A percentile compares a stretch with the other conserved stretches of the same genome.
Evolutionary conservation across 2,329 filamentous ascomycete genomes (phyloP).

Genomic region (Diaporthe nobilis): DNA sequence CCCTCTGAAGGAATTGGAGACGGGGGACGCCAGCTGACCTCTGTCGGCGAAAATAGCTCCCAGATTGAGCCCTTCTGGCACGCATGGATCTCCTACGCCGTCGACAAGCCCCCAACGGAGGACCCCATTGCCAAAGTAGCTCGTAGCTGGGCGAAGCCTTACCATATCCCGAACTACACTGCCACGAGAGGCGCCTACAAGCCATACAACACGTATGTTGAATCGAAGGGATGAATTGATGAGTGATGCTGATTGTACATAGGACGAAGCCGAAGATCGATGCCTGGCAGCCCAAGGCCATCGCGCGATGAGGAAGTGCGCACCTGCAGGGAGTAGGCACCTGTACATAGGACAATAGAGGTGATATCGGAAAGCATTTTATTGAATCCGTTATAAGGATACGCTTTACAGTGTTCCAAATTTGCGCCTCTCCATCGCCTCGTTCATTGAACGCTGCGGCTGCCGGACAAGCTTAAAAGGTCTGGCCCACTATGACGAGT

Average conservation of each 20-base stretch:
- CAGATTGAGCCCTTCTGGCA: conserved; percentile 98
- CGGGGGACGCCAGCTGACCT: not conserved
- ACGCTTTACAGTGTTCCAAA: not conserved
- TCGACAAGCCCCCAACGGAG: conserved; percentile 86
- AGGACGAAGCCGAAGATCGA: conserved; percentile 54
- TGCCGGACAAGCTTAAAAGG: not conserved
- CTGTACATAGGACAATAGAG: conserved; percentile 43
- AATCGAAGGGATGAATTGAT: rapidly evolving
- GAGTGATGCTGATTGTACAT: not conserved
- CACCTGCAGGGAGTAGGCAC: not conserved
- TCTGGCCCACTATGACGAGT: not conserved
- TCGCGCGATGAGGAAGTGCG: conserved; percentile 35
- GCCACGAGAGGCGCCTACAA: conserved; percentile 85
- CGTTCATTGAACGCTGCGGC: not conserved
- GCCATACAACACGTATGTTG: conserved; percentile 92
- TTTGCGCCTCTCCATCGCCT: not conserved
- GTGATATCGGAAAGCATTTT: not conserved
- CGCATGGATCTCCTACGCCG: conserved; percentile 94
- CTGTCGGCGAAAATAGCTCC: conserved; percentile 60
- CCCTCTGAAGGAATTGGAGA: not conserved
- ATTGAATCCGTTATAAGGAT: not conserved
- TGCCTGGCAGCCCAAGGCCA: conserved; percentile 51
- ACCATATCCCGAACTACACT: conserved; percentile 82
- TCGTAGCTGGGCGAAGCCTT: conserved; percentile 81
- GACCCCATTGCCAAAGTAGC: conserved; percentile 80